Conservation (phyloP, 208 protist genomes). For the Crithidia bombi region DNA sequence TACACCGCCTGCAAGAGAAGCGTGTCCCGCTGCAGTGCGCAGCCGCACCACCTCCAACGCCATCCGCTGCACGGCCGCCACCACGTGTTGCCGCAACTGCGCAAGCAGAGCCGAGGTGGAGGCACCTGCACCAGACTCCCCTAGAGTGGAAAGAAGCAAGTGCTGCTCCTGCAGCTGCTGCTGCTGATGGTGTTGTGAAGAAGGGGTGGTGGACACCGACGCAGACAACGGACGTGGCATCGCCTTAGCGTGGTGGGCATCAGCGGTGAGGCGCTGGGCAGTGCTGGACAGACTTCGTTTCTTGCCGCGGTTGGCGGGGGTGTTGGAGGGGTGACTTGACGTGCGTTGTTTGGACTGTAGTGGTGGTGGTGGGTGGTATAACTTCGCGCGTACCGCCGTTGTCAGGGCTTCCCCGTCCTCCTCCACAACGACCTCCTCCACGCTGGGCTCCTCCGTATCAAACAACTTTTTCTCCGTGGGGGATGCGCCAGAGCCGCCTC, state of each 20-base stretch:
- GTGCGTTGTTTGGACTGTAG: background rate
- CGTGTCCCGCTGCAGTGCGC: background rate
- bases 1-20: no score
- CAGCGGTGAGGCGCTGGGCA: background rate
- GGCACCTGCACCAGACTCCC: background rate
- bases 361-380: background rate
- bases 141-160: no score
- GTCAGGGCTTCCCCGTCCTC: background rate
- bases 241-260: background rate
- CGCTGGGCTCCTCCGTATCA: conserved; percentile 18
- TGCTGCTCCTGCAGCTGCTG: background rate
- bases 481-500: background rate
- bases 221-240: no score
- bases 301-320: background rate
- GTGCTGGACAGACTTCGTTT: conserved; percentile 1
- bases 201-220: background rate
- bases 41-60: conserved; percentile 25
- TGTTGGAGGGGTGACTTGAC: background rate
- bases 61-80: conserved; percentile 19
- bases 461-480: conserved; percentile 33
- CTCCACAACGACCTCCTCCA: conserved; percentile 24
- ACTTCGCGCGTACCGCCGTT: background rate
- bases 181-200: background rate
- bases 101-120: conserved; percentile 16
- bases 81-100: conserved; percentile 24